Base-by-base conservation (phyloP, 371 early-diverging fungal genomes). In the Apophysomyces sp. region DNA sequence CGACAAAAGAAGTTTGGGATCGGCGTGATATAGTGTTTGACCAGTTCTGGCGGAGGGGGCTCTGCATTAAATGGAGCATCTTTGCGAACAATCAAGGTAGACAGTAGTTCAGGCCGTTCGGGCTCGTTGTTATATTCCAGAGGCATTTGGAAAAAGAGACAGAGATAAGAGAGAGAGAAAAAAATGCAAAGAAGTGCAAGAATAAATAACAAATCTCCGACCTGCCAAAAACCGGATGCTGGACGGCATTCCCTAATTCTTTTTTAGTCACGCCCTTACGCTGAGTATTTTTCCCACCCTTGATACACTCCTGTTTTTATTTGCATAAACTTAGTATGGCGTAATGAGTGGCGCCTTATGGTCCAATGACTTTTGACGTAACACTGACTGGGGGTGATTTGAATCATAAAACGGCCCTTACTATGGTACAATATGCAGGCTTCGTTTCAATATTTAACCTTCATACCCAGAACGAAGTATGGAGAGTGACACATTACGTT, bases 1-100 rank as follows among this genome's bases (percentile, higher is more conserved):
- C 96, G 91, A 56, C 82, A 79, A 58, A 86, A 86, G 51, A 84
- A 81, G 28, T 77, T 60, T 8, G 72, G 68, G 28, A 69, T 73
- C 2, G 86, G 84, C n/a, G 86, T 86, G 40, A 86, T 74, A 62
- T 74, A 73, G 27, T 78, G 69, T 41, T 83, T 72, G 13, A 86
- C 73, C 15, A 86, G 72, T 34, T 81, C 73, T 0, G 68, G 66
- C 16, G 77, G 67, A 1, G 36, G 62, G 6, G 86, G 85, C 55
- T 86, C 86, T 51, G 86, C 86, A 55, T 86, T 86, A 62, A 80
- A 81, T 1, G 86, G 86, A 16, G 73, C 71, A 12, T 78, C 72
- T 55, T 77, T 80, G 16, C 81, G 80, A 16, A 86, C 75, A 13
- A 81, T 67, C 4, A 78, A 34, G 7, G 26, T 31, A 8, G 36